Conservation (phyloP, 345 rosid genomes). For the Limnanthes douglasii region DNA sequence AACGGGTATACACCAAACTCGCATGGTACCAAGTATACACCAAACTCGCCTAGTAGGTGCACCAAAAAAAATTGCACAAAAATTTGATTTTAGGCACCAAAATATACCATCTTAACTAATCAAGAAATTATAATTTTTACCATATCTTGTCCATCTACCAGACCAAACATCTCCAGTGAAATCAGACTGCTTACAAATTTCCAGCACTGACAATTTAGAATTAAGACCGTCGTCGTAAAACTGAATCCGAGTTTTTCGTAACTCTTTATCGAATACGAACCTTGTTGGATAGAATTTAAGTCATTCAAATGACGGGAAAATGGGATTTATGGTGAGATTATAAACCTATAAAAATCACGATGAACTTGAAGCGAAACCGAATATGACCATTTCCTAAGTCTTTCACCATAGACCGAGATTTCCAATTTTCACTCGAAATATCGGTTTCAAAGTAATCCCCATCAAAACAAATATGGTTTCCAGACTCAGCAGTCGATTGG, state of each 20-base stretch:
- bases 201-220: slow-evolving; percentile 31
- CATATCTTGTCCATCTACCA: slow-evolving; percentile 90
- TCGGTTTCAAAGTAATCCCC: slow-evolving; percentile 91
- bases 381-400: slow-evolving; percentile 81
- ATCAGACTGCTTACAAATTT: slow-evolving; percentile 39
- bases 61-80: slow-evolving; percentile 73
- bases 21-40: too few species aligned
- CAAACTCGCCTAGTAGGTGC: too few species aligned
- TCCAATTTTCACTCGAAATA: slow-evolving; percentile 81
- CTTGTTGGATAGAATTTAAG: slow-evolving; percentile 52
- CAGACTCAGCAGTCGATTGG: slow-evolving; percentile 43
- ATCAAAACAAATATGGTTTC: slow-evolving; percentile 39
- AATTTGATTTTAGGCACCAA: slow-evolving; percentile 45
- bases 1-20: too few species aligned
- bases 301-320: slow-evolving; percentile 62
- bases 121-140: slow-evolving; percentile 43
- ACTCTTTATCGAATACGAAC: slow-evolving; percentile 35
- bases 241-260: slow-evolving; percentile 29
- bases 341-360: slow-evolving; percentile 71
- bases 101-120: slow-evolving; percentile 67
- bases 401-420: slow-evolving; percentile 61
- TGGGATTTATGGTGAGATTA: slow-evolving; percentile 54
- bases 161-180: slow-evolving; percentile 53
- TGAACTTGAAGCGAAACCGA: slow-evolving; percentile 65
- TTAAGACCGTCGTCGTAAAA: slow-evolving; percentile 22